Conservation (phyloP, 2,329 filamentous ascomycete genomes). For the Fusarium virguliforme region DNA sequence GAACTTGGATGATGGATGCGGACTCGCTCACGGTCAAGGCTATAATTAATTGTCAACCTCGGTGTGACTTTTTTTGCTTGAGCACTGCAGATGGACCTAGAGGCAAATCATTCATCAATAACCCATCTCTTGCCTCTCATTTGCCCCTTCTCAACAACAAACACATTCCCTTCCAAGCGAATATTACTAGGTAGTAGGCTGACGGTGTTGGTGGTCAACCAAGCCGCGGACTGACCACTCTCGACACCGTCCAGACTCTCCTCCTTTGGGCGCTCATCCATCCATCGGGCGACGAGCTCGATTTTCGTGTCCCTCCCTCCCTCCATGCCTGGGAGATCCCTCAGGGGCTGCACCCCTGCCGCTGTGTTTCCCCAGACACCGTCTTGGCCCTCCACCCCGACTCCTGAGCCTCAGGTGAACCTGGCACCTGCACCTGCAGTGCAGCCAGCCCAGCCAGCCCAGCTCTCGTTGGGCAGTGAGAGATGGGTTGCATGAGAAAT, state of each 20-base stretch:
- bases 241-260: constrained; percentile 7
- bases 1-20: constrained; percentile 5
- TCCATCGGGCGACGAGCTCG: constrained; percentile 12
- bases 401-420: constrained; percentile 51
- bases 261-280: constrained; percentile 6
- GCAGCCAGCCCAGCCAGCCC: constrained; percentile 20
- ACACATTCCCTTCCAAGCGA: constrained; percentile 16
- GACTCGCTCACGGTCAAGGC: not conserved
- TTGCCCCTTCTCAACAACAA: not conserved
- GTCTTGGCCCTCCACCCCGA: constrained; percentile 22
- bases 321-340: constrained; percentile 21
- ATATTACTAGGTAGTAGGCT: not conserved
- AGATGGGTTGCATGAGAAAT: constrained; percentile 3
- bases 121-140: not conserved
- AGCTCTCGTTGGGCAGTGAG: constrained; percentile 13
- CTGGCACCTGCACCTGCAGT: constrained; percentile 41
- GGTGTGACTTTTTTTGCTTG: not conserved
- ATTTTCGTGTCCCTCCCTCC: constrained; percentile 23
- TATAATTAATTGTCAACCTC: constrained; percentile 10
- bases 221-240: constrained; percentile 22
- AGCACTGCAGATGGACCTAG: not conserved
- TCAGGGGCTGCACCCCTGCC: constrained; percentile 37
- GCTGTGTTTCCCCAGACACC: constrained; percentile 43
- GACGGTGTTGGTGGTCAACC: constrained; percentile 29
- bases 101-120: not conserved